Conservation (phyloP, 2,329 filamentous ascomycete genomes). For the Chalaropsis ovoidea region DNA sequence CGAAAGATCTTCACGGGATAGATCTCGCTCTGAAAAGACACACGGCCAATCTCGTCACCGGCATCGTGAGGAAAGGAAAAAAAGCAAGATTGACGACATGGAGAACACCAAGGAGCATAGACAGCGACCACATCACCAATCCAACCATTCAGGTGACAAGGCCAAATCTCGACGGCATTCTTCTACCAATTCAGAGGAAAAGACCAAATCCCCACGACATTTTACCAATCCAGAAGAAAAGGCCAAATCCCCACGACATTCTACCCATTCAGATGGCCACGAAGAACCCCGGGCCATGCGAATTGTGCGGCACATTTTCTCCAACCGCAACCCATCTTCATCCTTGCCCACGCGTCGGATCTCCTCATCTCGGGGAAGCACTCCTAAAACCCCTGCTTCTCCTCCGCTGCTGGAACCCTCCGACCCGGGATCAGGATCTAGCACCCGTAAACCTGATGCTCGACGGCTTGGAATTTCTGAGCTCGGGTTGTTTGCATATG, state of each 20-base stretch:
- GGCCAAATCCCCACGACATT: background rate
- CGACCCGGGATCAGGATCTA: background rate
- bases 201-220: background rate
- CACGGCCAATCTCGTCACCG: background rate
- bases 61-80: background rate
- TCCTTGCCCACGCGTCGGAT: background rate
- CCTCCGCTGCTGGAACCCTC: background rate
- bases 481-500: conserved; percentile 61
- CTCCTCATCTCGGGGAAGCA: background rate
- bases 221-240: background rate
- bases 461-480: conserved; percentile 39
- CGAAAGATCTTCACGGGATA: background rate
- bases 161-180: background rate
- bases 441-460: background rate
- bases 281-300: conserved; percentile 15
- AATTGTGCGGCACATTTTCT: conserved; percentile 11
- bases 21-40: background rate
- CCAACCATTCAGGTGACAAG: background rate
- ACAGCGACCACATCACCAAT: background rate
- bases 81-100: background rate
- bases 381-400: background rate
- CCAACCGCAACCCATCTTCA: background rate
- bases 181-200: background rate
- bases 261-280: background rate
- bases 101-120: background rate